A percentile compares a stretch with the other conserved stretches of the same genome.
phyloP scores from a whole-genome alignment of 2,329 filamentous ascomycete species.

The Stachybotrys chlorohalonatus region DNA sequence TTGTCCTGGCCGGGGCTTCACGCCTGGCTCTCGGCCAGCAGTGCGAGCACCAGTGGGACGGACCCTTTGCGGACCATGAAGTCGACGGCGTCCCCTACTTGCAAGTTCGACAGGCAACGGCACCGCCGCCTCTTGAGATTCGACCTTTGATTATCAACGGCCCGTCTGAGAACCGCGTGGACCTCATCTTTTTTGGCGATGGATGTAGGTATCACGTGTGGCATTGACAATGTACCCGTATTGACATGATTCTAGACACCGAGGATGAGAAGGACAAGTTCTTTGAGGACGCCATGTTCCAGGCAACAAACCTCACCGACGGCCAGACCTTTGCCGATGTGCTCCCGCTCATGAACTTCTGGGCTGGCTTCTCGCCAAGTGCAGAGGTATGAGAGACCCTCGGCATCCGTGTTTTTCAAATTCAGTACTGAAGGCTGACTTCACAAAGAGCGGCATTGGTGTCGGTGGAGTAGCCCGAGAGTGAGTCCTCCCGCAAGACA shows the following conservation, averaged over 20 bases:
- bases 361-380: slow-evolving; percentile 19
- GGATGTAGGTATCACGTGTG: slow-evolving; percentile 12
- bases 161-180: slow-evolving; percentile 16
- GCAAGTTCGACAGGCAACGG: slow-evolving; percentile 8
- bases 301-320: slow-evolving; percentile 15
- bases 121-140: slow-evolving; percentile 18
- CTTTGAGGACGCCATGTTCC: slow-evolving; percentile 16
- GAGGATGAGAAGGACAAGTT: slow-evolving; percentile 20
- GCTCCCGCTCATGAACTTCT: slow-evolving; percentile 18
- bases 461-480: slow-evolving; percentile 15
- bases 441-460: slow-evolving; percentile 16
- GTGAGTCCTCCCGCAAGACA: slow-evolving; percentile 6
- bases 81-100: slow-evolving; percentile 11
- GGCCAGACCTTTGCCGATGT: slow-evolving; percentile 20
- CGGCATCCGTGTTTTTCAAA: too few relatives aligned
- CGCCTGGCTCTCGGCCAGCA: slow-evolving; percentile 10
- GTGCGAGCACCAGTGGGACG: slow-evolving; percentile 21
- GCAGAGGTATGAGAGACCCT: slow-evolving; percentile 9
- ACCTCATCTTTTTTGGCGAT: slow-evolving; percentile 21
- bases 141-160: slow-evolving; percentile 20
- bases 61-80: slow-evolving; percentile 13
- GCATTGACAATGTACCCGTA: background rate
- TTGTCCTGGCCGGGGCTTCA: background rate
- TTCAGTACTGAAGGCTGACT: too few relatives aligned
- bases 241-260: slow-evolving; percentile 10